Base-by-base conservation (phyloP, 495 filamentous ascomycete species). In the Lasiosphaeria ovina region DNA sequence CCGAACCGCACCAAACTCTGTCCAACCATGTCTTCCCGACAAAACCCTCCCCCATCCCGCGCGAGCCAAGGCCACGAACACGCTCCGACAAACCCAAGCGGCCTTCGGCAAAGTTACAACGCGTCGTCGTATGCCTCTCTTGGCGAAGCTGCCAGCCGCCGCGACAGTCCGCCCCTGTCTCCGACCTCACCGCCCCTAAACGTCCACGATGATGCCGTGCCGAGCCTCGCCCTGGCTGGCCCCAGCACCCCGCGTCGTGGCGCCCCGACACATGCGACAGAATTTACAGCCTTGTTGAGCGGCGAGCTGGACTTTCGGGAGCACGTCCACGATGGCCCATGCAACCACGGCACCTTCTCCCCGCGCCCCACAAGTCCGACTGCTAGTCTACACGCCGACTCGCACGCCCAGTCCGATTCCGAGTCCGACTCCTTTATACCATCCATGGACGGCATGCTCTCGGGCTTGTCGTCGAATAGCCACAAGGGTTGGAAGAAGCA, bases 321-420 rank as follows among this genome's bases (percentile, higher is more conserved):
- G 51, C 69, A 64, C 31, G 67, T 67, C 3, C 79, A 83, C 67
- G 72, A 75, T 3, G 80, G 81, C 16, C 71, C 75, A 55, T 92
- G 88, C 76, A 82, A 85, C 61, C 89, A 93, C 73, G 90, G 90
- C 59, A 88, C 87, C n/a, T 90, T 92, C 71, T 91, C 88, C 14
- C 88, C 90, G 10, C 79, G 81, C n/a, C 76, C 84, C 3, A 74
- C 74, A 55, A 81, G 75, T 42, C 74, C 77, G 10, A 70, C 79
- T 33, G 74, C 77, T 47, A 80, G 77, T 57, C 62, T 75, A n/a
- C 76, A 69, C 35, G 60, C 40, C 24, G 71, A 60, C 53, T 61
- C 63, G 34, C 40, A 53, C 4, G 49, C 55, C 8, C 44, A 14
- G 6, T 47, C 44, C 44, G 44, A 47, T 11, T 47, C 65, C n/a